phyloP scores from a whole-genome alignment of 2,329 filamentous ascomycete species.

The Penicillium corylophilum region DNA sequence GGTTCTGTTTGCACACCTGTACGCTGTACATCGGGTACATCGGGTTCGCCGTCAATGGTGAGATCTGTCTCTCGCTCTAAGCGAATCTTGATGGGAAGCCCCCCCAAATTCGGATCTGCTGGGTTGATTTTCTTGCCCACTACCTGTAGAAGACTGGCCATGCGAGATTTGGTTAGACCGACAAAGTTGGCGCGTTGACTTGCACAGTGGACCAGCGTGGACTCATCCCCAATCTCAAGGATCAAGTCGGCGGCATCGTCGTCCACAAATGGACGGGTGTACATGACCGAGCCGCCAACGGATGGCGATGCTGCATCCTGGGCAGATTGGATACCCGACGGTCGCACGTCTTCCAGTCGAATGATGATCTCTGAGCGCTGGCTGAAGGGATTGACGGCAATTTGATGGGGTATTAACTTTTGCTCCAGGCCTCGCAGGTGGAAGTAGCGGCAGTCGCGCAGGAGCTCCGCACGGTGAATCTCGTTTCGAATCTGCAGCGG shows the following conservation, averaged over 20 bases:
- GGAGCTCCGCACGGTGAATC: constrained; percentile 70
- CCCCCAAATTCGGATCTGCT: constrained; percentile 57
- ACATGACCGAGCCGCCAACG: constrained; percentile 63
- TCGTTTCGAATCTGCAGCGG: constrained; percentile 73
- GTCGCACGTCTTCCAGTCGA: constrained; percentile 81
- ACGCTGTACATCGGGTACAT: constrained; percentile 8
- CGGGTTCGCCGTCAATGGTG: constrained; percentile 40
- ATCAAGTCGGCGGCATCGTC: constrained; percentile 70
- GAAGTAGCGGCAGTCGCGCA: constrained; percentile 88
- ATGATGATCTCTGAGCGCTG: constrained; percentile 73
- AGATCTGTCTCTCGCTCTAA: constrained; percentile 55
- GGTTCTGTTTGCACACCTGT: constrained; percentile 39
- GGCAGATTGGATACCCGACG: constrained; percentile 72
- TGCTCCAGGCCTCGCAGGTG: constrained; percentile 92
- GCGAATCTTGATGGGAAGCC: constrained; percentile 63
- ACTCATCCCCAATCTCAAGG: constrained; percentile 72
- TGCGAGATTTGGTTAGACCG: constrained; percentile 65
- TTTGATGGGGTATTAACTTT: constrained; percentile 72
- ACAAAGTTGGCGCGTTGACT: constrained; percentile 68
- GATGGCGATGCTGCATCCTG: constrained; percentile 42
- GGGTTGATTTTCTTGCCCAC: constrained; percentile 77
- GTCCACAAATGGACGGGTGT: constrained; percentile 84
- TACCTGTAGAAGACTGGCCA: constrained; percentile 74
- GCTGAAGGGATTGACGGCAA: constrained; percentile 71
- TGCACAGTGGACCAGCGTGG: constrained; percentile 57